Base-by-base conservation (phyloP, 2,329 filamentous ascomycete genomes). In the Phialophora tarda region DNA sequence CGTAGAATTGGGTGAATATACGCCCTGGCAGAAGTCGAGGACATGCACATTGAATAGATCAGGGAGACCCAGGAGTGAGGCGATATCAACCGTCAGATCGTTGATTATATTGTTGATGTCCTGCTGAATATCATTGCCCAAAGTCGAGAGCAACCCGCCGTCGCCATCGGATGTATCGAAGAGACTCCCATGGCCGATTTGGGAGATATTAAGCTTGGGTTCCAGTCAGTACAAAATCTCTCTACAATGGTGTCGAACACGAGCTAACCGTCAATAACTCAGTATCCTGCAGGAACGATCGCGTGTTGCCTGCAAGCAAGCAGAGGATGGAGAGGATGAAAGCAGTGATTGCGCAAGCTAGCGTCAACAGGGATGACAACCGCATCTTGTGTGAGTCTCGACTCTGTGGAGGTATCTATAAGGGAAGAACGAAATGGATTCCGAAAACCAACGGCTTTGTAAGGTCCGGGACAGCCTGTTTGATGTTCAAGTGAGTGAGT, bases 11-110 rank as follows among this genome's bases (percentile, higher is more conserved):
- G 77, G 74, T 10, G 69, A 67, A 58, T 79, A 79, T 30, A 70
- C 75, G 23, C 82, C 82, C 67, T 82, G 80, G 77, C 88, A 89
- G 77, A 85, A 86, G 74, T 85, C 81, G 77, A 88, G 82, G 63
- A 89, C 73, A 74, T 89, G 86, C 17, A 84, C 80, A 23, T 82
- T 83, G 78, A 89, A 89, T 76, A 85, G 89, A 75, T 88, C 83
- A 48, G 85, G 80, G 41, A 88, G 79, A 44, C 85, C 84, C 17
- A 88, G 76, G 21, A 79, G 75, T 54, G 80, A 74, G 23, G 82
- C 81, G 28, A 85, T 74, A 59, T 78, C 77, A 54, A 75, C 74
- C 38, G 73, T 75, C 12, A 75, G 69, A 56, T 78, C 76, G 72
- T 76, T 77, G 44, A 80, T 71, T 1, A 77, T 70, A 57, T 74